Percentiles rank a stretch among this genome's conserved stretches.
These are phyloP conservation scores for Fusarium oligoseptatum DNA, from an alignment of 2,329 filamentous ascomycete species.

Conservation along the genomic window DNA sequence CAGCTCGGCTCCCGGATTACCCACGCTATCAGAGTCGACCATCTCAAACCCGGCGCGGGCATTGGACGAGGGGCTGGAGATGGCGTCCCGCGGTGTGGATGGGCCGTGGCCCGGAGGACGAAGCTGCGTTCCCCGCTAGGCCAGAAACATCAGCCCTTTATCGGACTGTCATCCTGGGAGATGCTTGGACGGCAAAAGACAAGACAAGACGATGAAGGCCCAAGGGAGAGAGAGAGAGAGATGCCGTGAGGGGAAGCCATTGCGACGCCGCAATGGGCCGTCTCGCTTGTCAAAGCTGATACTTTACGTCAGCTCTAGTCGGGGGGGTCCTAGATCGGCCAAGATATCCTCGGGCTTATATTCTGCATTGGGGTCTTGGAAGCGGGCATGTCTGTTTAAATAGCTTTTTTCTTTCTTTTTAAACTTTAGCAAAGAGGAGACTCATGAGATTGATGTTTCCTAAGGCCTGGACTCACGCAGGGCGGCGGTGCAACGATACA, in stretches of 20 bases:
- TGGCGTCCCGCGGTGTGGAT: constrained; percentile 6
- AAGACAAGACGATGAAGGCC: not conserved
- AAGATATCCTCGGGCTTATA: not conserved
- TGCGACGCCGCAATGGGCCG: not conserved
- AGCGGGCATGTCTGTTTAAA: not conserved
- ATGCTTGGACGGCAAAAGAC: not conserved
- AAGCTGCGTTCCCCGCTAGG: not conserved
- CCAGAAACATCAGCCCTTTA: constrained; percentile 4
- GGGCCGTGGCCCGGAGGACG: not conserved
- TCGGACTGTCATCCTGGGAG: not conserved
- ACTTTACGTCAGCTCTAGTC: constrained; percentile 1
- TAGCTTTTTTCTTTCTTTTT: not conserved
- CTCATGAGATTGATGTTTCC: not conserved
- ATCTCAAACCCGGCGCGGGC: not conserved
- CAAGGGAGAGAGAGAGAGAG: not conserved
- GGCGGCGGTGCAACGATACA: constrained; percentile 6
- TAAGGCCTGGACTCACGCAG: not conserved
- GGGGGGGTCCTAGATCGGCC: not conserved
- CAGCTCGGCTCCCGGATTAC: not conserved
- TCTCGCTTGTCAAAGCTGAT: not conserved
- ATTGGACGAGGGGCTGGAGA: constrained; percentile 6
- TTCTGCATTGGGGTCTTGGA: not conserved
- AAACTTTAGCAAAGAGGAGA: not conserved
- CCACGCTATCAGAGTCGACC: not conserved
- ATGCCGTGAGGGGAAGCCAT: not conserved